Conservation (phyloP, 164 flowering plant genomes). For the Annona squamosa region DNA sequence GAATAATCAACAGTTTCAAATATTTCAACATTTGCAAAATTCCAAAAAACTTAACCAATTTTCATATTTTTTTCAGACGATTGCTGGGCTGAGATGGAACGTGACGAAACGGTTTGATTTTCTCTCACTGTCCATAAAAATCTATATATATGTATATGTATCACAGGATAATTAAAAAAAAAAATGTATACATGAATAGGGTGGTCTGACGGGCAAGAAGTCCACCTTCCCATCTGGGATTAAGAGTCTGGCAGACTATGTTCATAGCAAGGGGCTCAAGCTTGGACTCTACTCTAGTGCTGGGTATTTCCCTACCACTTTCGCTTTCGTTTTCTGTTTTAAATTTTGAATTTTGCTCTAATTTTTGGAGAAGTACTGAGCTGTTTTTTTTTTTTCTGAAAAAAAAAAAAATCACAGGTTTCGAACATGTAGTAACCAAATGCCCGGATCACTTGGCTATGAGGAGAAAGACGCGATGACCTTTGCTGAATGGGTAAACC, state of each 20-base stretch:
- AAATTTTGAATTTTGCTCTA: background rate
- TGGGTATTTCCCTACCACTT: constrained; percentile 27
- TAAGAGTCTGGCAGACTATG: constrained; percentile 59
- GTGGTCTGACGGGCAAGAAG: constrained; percentile 36
- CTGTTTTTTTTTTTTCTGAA: too few species aligned
- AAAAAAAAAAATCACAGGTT: constrained; percentile 18
- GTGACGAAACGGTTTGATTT: constrained; percentile 29
- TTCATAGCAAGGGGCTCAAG: constrained; percentile 60
- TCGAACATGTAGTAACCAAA: constrained; percentile 45
- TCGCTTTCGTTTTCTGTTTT: background rate
- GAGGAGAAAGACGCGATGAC: constrained; percentile 64
- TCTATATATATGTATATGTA: background rate
- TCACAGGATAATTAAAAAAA: too few species aligned
- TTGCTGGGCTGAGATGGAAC: constrained; percentile 55
- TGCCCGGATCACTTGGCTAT: constrained; percentile 67
- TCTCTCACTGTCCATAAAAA: background rate
- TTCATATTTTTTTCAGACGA: constrained; percentile 37
- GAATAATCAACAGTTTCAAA: background rate
- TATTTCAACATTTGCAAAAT: background rate
- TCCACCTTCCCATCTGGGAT: constrained; percentile 63
- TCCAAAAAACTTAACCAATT: background rate
- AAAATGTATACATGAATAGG: constrained; percentile 18
- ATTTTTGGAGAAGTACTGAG: too few species aligned
- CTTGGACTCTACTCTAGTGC: constrained; percentile 75
- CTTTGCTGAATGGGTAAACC: constrained; percentile 56